phyloP scores from a whole-genome alignment of 192 early-diverging fungal species.

The Dissophora ornata region DNA sequence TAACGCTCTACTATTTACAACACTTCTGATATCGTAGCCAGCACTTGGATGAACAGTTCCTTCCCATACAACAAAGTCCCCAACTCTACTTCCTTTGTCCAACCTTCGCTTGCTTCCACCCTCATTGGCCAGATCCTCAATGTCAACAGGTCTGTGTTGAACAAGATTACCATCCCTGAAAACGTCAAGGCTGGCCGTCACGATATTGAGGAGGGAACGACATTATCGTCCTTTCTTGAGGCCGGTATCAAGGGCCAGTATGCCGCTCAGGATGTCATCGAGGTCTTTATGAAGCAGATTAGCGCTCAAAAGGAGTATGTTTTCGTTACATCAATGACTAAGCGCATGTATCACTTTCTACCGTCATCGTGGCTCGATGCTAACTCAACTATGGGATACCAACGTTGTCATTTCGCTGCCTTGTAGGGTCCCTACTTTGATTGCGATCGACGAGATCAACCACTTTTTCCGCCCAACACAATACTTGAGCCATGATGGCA shows the following conservation, averaged over 20 bases:
- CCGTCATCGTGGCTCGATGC: too few species aligned
- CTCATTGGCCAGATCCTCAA: slow-evolving; percentile 56
- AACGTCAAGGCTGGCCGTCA: slow-evolving; percentile 44
- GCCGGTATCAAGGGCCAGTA: slow-evolving; percentile 57
- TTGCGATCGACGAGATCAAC: slow-evolving; percentile 67
- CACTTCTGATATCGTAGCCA: slow-evolving; percentile 32
- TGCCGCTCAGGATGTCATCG: slow-evolving; percentile 59
- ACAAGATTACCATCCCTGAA: slow-evolving; percentile 41
- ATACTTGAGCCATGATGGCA: slow-evolving; percentile 54
- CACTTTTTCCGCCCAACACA: slow-evolving; percentile 60
- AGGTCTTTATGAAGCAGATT: slow-evolving; percentile 60
- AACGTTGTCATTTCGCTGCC: background rate
- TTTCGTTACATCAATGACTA: background rate
- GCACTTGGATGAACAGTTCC: slow-evolving; percentile 57
- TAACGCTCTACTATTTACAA: background rate
- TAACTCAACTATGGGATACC: too few species aligned
- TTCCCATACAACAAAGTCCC: slow-evolving; percentile 54
- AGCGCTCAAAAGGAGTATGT: slow-evolving; percentile 50
- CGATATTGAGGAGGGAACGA: slow-evolving; percentile 38
- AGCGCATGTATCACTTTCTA: too few species aligned
- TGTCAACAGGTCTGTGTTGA: slow-evolving; percentile 49
- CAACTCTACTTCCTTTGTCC: slow-evolving; percentile 53
- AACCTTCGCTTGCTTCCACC: slow-evolving; percentile 54
- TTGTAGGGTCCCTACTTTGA: slow-evolving; percentile 55
- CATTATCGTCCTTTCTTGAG: slow-evolving; percentile 48